These are phyloP conservation scores for Cordyceps javanica DNA, from an alignment of 2,329 filamentous ascomycete species.

Conservation along the genomic window DNA sequence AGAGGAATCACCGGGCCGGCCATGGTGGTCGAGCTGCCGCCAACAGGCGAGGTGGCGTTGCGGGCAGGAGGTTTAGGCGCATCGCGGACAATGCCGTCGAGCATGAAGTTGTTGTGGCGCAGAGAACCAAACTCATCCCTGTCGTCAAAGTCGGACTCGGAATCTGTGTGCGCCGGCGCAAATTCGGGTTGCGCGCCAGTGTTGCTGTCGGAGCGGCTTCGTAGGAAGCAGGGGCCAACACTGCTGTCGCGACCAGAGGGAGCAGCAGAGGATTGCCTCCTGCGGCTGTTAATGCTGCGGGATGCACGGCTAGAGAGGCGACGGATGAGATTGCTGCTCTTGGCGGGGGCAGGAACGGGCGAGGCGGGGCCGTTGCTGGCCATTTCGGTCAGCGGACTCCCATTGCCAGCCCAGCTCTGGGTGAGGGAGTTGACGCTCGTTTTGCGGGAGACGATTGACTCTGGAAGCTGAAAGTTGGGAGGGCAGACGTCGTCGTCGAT, in stretches of 20 bases:
- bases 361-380: conserved; percentile 18
- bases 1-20: conserved; percentile 70
- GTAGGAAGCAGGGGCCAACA: conserved; percentile 80
- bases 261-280: conserved; percentile 71
- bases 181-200: conserved; percentile 55
- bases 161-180: conserved; percentile 38
- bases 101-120: conserved; percentile 31
- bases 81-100: conserved; percentile 39
- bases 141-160: conserved; percentile 53
- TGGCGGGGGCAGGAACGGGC: conserved; percentile 22
- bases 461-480: conserved; percentile 62
- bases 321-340: conserved; percentile 63
- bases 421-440: conserved; percentile 58
- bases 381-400: conserved; percentile 47
- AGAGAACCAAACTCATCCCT: conserved; percentile 36
- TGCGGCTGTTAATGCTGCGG: conserved; percentile 56
- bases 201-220: conserved; percentile 84
- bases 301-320: conserved; percentile 77
- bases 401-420: conserved; percentile 50
- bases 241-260: conserved; percentile 78
- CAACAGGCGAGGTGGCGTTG: conserved; percentile 38
- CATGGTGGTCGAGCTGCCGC: conserved; percentile 36
- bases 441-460: conserved; percentile 58
- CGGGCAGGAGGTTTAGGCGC: conserved; percentile 38
- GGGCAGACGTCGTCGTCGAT: conserved; percentile 44